These are phyloP conservation scores for Calocera cornea DNA, from an alignment of 768 basidiomycete species.

Conservation along the genomic window DNA sequence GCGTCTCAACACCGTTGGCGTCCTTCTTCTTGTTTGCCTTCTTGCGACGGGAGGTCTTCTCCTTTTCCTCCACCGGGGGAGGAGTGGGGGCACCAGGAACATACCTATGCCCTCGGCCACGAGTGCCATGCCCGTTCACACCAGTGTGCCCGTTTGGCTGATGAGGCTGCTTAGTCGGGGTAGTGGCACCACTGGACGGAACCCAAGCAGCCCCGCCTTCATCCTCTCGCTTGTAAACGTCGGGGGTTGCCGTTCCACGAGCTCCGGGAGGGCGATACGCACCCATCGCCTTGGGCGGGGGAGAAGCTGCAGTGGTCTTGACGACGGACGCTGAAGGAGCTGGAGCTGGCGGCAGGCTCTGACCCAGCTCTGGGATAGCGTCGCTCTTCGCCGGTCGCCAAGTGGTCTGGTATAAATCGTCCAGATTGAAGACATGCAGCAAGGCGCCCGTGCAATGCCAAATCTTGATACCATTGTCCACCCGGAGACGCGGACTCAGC, in stretches of 20 bases:
- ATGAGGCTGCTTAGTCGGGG: conserved; percentile 32
- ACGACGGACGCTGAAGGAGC: conserved; percentile 39
- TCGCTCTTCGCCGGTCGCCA: conserved; percentile 71
- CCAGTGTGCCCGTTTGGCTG: conserved; percentile 23
- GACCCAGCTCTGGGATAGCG: conserved; percentile 51
- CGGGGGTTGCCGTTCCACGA: conserved; percentile 73
- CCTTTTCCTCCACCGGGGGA: conserved; percentile 28
- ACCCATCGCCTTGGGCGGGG: conserved; percentile 54
- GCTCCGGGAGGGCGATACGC: conserved; percentile 92
- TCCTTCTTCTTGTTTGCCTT: conserved; percentile 46
- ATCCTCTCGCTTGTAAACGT: conserved; percentile 83
- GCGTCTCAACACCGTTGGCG: conserved; percentile 24
- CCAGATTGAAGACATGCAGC: conserved; percentile 65
- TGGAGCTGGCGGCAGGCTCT: conserved; percentile 53
- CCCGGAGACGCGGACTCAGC: conserved; percentile 84
- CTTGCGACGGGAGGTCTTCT: conserved; percentile 27
- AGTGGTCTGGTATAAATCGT: conserved; percentile 79
- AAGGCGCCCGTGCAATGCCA: conserved; percentile 86
- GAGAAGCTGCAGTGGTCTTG: conserved; percentile 35
- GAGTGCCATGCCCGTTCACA: conserved; percentile 12
- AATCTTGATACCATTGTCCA: conserved; percentile 94
- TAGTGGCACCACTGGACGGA: conserved; percentile 33
- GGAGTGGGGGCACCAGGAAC: conserved; percentile 66
- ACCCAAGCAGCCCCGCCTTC: conserved; percentile 55
- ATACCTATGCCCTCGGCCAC: conserved; percentile 34